Percentiles rank a stretch among this genome's conserved stretches.
phyloP scores from a whole-genome alignment of 208 protist species.

The Endotrypanum monterogeii region DNA sequence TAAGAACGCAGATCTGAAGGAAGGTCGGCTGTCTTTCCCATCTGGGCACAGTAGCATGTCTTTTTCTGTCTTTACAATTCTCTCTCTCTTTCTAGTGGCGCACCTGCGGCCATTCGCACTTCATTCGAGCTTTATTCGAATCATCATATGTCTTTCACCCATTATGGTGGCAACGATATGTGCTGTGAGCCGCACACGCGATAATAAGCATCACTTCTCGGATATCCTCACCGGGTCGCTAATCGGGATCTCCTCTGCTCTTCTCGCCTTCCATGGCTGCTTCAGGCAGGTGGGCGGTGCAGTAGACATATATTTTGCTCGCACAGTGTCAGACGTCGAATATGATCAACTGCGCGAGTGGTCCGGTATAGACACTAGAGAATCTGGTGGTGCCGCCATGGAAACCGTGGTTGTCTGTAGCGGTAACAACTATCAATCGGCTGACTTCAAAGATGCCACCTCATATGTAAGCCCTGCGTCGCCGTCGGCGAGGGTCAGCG shows the following conservation, averaged over 20 bases:
- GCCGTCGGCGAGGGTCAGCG: constrained; percentile 5
- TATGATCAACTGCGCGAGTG: constrained; percentile 29
- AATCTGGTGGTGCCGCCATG: background rate
- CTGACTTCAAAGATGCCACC: constrained; percentile 5
- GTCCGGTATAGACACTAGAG: background rate
- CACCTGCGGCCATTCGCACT: constrained; percentile 63
- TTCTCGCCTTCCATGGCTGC: constrained; percentile 45
- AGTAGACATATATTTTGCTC: constrained; percentile 34
- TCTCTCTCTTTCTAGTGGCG: constrained; percentile 74
- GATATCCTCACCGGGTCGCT: constrained; percentile 80
- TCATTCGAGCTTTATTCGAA: constrained; percentile 66
- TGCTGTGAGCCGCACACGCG: constrained; percentile 80
- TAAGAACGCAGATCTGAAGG: constrained; percentile 36
- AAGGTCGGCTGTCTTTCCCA: constrained; percentile 91
- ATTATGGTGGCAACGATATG: constrained; percentile 60
- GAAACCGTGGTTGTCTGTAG: background rate
- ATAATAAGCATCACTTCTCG: constrained; percentile 89
- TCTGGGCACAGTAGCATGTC: constrained; percentile 89
- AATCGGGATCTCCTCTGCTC: constrained; percentile 52
- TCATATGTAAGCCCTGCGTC: constrained; percentile 1
- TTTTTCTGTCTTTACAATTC: constrained; percentile 70
- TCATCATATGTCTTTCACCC: constrained; percentile 62
- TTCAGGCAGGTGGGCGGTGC: constrained; percentile 48
- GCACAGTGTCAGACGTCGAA: constrained; percentile 42
- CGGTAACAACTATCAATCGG: background rate